These are phyloP conservation scores for Stenogyne calaminthoides DNA, from an alignment of 305 asterid species.

Conservation along the genomic window DNA sequence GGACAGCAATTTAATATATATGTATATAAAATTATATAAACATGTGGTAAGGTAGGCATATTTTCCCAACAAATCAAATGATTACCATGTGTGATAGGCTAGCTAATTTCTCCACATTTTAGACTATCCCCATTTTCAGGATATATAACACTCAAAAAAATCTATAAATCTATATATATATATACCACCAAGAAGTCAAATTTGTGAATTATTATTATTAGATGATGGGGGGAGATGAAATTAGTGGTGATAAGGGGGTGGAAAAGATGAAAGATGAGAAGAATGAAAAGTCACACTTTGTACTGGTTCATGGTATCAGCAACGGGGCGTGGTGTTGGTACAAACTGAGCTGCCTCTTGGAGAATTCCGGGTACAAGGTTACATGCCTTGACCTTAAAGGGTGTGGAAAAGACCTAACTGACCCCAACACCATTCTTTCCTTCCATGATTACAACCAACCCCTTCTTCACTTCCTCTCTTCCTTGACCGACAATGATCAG, in stretches of 20 bases:
- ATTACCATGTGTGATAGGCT: too few relatives aligned
- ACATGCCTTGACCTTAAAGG: constrained; percentile 77
- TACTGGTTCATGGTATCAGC: constrained; percentile 65
- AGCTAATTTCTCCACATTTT: too few relatives aligned
- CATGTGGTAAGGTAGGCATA: too few relatives aligned
- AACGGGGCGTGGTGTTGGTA: constrained; percentile 96
- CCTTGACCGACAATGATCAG: constrained; percentile 51
- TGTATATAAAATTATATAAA: too few relatives aligned
- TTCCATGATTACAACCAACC: constrained; percentile 73
- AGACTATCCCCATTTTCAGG: too few relatives aligned
- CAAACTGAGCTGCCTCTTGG: constrained; percentile 64
- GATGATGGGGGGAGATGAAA: too few relatives aligned
- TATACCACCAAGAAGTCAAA: too few relatives aligned
- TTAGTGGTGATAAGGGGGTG: background rate
- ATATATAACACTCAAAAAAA: too few relatives aligned
- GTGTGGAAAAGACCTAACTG: constrained; percentile 65
- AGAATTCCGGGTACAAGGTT: constrained; percentile 65
- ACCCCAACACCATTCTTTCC: constrained; percentile 56
- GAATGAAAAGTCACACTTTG: constrained; percentile 44
- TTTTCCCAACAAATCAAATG: too few relatives aligned
- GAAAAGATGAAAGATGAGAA: background rate
- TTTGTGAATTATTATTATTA: too few relatives aligned
- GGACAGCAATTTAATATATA: too few relatives aligned
- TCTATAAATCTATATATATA: too few relatives aligned
- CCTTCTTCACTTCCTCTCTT: constrained; percentile 57